phyloP scores from a whole-genome alignment of 768 basidiomycete genomes.

The Rhizopogon rudus region DNA sequence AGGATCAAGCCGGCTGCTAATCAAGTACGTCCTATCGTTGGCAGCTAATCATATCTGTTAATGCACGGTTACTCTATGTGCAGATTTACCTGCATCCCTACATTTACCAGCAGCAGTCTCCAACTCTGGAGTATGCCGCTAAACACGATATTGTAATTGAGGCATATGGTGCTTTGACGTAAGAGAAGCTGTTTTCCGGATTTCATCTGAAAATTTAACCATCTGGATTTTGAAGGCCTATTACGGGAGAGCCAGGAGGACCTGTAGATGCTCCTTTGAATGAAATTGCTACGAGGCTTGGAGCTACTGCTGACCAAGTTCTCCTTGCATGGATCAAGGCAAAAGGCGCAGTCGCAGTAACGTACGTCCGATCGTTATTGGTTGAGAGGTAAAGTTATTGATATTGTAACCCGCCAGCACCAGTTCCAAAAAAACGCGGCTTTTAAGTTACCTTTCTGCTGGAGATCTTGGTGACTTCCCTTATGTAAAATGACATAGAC shows the following conservation, averaged over 20 bases:
- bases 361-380: slow-evolving; percentile 31
- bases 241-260: slow-evolving; percentile 55
- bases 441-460: slow-evolving; percentile 64
- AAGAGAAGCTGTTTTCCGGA: slow-evolving; percentile 12
- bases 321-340: slow-evolving; percentile 68
- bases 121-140: slow-evolving; percentile 52
- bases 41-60: background rate
- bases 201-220: background rate
- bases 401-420: slow-evolving; percentile 32
- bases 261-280: slow-evolving; percentile 58
- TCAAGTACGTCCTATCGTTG: slow-evolving; percentile 39
- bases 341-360: slow-evolving; percentile 63
- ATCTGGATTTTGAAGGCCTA: slow-evolving; percentile 36
- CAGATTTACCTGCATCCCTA: slow-evolving; percentile 73
- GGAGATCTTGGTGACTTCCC: slow-evolving; percentile 52
- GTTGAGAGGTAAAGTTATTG: background rate
- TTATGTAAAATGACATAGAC: background rate
- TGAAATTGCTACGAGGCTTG: slow-evolving; percentile 45
- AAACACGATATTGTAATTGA: slow-evolving; percentile 62
- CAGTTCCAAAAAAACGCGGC: slow-evolving; percentile 59
- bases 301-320: slow-evolving; percentile 58
- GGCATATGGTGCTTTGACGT: slow-evolving; percentile 68
- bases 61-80: background rate
- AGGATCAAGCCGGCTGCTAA: slow-evolving; percentile 64
- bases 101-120: slow-evolving; percentile 47